These are phyloP conservation scores for Salvia sclarea DNA, from an alignment of 305 asterid genomes.

Conservation along the genomic window DNA sequence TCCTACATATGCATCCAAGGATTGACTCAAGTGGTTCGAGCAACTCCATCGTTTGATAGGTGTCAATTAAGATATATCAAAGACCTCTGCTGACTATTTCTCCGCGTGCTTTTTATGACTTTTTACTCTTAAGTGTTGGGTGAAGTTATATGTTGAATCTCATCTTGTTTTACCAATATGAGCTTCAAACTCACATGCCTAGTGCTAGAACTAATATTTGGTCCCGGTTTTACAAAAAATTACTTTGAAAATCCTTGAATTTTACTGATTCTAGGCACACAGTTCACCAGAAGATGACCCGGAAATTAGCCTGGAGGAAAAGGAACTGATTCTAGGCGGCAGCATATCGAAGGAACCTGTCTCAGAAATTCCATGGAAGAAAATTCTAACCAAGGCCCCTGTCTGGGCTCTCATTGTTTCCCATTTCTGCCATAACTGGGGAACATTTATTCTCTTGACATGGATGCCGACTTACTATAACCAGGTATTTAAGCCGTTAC, in stretches of 20 bases:
- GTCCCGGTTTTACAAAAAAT: neutral
- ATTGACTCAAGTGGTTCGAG: neutral
- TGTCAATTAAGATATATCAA: neutral
- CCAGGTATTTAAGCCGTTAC: conserved; percentile 57
- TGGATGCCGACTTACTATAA: conserved; percentile 98
- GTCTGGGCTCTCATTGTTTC: conserved; percentile 99
- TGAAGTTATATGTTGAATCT: conserved; percentile 4
- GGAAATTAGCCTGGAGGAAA: conserved; percentile 61
- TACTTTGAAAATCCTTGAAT: conserved; percentile 14
- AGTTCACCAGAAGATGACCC: conserved; percentile 90
- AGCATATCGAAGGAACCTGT: conserved; percentile 67
- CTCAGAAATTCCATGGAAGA: conserved; percentile 82
- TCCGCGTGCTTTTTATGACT: conserved; percentile 5
- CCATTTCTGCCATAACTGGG: conserved; percentile 99
- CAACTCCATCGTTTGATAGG: neutral
- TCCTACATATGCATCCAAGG: neutral
- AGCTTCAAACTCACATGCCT: neutral
- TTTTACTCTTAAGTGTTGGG: neutral
- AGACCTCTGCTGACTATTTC: neutral
- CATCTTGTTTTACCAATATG: neutral
- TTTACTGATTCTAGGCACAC: conserved; percentile 58
- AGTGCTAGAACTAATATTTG: conserved; percentile 4
- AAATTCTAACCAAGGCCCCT: conserved; percentile 78
- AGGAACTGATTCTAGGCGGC: conserved; percentile 62
- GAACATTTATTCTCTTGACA: conserved; percentile 90